Evolutionary conservation across 768 basidiomycete species (phyloP), one percentile per base, ranked within the genome.

Genomic region (Mycena latifolia): DNA sequence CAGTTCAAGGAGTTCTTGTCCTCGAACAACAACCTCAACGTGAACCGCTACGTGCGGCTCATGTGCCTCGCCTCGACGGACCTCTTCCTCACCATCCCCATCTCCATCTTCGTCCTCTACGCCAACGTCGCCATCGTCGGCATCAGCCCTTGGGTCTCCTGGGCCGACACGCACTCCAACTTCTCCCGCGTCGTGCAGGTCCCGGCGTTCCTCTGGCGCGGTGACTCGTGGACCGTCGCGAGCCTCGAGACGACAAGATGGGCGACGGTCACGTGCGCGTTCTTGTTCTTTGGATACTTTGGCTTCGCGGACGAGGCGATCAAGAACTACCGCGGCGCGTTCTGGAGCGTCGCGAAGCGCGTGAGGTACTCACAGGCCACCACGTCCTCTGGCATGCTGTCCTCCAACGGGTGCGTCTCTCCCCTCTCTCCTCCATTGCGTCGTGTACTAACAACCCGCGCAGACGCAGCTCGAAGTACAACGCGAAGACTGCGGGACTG

Each of bases 251-350:
- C 85, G 39, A 79, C 75, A 5, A 82, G 88, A 54, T 88, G 88
- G 88, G 56, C 79, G 25, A 69, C 78, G 20, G 65, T 86, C 10
- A 66, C 81, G 35, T 85, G 83, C 67, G 84, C 87, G 3, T 74
- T 89, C 63, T 17, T 85, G 45, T 91, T 92, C 79, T 92, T 91
- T 71, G 75, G 74, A n/a, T 86, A 89, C 79, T 92, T 92, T 71
- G 90, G 89, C 2, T 85, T 90, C 56, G 86, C 85, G 11, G 82
- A 84, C 28, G 90, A 91, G 72, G n/a, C n/a, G n/a, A n/a, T n/a
- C n/a, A n/a, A n/a, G n/a, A n/a, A n/a, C n/a, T n/a, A n/a, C n/a
- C n/a, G 88, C 89, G 28, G 74, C 7, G 80, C 78, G 0, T 75
- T 82, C 65, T 46, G 61, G 35, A 78, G 80, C 11, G 74, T 84